A percentile compares a stretch with the other conserved stretches of the same genome.
Conservation (phyloP, 78 protist species). For the Monocercomonoides exilis region DNA sequence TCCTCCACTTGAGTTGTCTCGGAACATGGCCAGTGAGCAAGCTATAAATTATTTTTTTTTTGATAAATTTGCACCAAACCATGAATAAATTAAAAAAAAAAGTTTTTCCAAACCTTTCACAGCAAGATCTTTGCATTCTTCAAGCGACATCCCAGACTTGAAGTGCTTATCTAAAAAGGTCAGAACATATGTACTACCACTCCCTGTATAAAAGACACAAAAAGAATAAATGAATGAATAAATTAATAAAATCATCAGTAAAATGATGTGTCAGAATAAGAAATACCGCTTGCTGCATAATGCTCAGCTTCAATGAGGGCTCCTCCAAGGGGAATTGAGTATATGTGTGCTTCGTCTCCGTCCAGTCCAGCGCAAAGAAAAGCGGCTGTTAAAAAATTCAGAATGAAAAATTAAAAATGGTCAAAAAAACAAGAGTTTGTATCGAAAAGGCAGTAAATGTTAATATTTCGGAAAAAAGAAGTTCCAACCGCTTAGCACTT, state of each 20-base stretch:
- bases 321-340: not conserved
- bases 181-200: not conserved
- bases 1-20: slow-evolving; percentile 6
- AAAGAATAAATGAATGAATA: no score
- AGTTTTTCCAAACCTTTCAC: not conserved
- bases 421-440: no score
- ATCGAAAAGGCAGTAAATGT: no score
- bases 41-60: no score
- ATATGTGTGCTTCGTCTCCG: not conserved
- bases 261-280: no score
- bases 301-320: not conserved
- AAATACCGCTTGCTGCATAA: not conserved
- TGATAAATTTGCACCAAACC: no score
- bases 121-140: not conserved
- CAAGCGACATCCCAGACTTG: not conserved
- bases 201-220: not conserved
- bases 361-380: not conserved
- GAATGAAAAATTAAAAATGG: no score
- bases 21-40: slow-evolving; percentile 3
- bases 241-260: no score
- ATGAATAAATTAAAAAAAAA: not conserved
- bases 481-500: not conserved
- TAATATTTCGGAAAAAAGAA: no score
- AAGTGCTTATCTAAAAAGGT: not conserved
- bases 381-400: not conserved